A percentile compares a stretch with the other conserved stretches of the same genome.
Conservation (phyloP, 805 yeast species). For the Kluyveromyces lactis region DNA sequence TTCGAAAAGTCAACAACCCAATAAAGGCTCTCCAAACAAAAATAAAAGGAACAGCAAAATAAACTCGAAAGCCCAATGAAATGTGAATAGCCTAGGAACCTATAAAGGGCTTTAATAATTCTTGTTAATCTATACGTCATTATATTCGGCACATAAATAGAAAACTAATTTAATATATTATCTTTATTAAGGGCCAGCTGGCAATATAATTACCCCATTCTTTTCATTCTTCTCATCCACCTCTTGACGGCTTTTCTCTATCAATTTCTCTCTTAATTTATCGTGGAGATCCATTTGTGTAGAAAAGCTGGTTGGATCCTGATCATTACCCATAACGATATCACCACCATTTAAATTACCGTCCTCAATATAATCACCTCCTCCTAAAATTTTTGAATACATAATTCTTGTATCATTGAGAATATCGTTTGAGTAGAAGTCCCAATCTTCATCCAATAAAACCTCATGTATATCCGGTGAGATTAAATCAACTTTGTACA, state of each 20-base stretch:
- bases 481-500: slow-evolving; percentile 31
- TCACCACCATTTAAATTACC: slow-evolving; percentile 7
- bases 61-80: background rate
- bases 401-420: slow-evolving; percentile 27
- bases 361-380: slow-evolving; percentile 27
- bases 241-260: slow-evolving; percentile 19
- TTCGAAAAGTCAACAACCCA: background rate
- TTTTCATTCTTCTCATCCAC: slow-evolving; percentile 21
- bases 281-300: slow-evolving; percentile 25
- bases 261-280: slow-evolving; percentile 22
- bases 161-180: background rate
- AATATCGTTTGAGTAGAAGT: slow-evolving; percentile 21
- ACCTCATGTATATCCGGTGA: slow-evolving; percentile 23
- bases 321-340: slow-evolving; percentile 2
- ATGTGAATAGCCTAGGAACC: no score
- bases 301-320: slow-evolving; percentile 8
- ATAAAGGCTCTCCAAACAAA: background rate
- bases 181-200: background rate
- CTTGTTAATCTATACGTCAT: slow-evolving; percentile 1
- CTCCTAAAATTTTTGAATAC: slow-evolving; percentile 31
- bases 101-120: no score
- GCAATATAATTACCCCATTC: slow-evolving; percentile 27
- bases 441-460: slow-evolving; percentile 21
- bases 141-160: background rate
- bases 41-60: background rate